Conservation (phyloP, 2,329 filamentous ascomycete genomes). For the Cadophora gregata region DNA sequence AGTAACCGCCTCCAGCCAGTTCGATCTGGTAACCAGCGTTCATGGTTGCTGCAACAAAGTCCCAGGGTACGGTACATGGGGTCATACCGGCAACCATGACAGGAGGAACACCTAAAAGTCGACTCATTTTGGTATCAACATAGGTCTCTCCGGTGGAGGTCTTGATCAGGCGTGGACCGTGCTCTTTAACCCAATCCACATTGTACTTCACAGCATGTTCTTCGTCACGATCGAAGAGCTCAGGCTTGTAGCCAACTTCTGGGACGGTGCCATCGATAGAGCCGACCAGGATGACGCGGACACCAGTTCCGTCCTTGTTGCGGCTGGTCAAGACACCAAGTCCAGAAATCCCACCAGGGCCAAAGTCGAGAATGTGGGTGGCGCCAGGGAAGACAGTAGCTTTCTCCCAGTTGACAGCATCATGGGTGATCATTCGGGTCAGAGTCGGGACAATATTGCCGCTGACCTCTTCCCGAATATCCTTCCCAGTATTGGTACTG, state of each 20-base stretch:
- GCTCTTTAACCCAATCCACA: constrained; percentile 97
- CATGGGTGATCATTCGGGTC: constrained; percentile 91
- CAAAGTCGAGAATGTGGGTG: constrained; percentile 95
- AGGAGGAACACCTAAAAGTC: constrained; percentile 82
- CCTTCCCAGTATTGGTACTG: constrained; percentile 87
- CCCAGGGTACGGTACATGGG: constrained; percentile 85
- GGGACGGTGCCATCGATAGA: constrained; percentile 88
- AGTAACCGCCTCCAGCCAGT: constrained; percentile 88
- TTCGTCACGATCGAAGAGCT: constrained; percentile 95
- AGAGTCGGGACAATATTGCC: constrained; percentile 86
- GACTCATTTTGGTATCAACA: constrained; percentile 96
- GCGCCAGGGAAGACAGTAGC: constrained; percentile 90
- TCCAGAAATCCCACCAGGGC: constrained; percentile 94
- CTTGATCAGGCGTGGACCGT: constrained; percentile 89
- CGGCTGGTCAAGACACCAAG: constrained; percentile 95
- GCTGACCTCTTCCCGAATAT: constrained; percentile 72
- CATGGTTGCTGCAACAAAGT: constrained; percentile 92
- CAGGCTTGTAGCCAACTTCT: constrained; percentile 97
- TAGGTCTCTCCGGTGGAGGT: constrained; percentile 89
- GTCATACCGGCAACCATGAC: constrained; percentile 96
- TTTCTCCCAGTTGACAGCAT: constrained; percentile 95
- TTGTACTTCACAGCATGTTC: constrained; percentile 95
- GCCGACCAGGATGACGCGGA: constrained; percentile 93
- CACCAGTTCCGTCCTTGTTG: constrained; percentile 98
- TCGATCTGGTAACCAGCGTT: constrained; percentile 95